Percentiles rank a stretch among this genome's conserved stretches.
Evolutionary conservation across 1,284 basidiomycete species (phyloP).

Genomic region (Schizopora paradoxa): DNA sequence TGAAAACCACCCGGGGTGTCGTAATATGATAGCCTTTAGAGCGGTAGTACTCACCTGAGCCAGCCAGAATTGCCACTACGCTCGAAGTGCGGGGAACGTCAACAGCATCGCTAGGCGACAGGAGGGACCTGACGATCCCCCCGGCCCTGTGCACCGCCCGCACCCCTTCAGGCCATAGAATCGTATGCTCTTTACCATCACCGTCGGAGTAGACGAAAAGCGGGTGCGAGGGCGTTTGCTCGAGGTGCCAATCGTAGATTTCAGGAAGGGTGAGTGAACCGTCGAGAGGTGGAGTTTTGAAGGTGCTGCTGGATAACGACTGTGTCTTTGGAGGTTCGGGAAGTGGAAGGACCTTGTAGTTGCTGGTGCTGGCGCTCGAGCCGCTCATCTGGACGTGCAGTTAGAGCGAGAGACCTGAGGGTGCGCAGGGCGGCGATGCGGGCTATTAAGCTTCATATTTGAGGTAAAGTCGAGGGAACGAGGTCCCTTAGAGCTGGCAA

Average conservation of each 20-base stretch:
- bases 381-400: no score
- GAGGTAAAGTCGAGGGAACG: no score
- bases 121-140: no score
- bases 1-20: neutral
- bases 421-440: no score
- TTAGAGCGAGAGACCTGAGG: no score
- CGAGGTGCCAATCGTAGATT: neutral
- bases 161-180: no score
- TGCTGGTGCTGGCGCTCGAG: no score
- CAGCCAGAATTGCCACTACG: slow-evolving; percentile 22
- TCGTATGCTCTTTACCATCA: neutral
- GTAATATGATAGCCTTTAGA: no score
- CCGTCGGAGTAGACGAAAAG: neutral
- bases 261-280: neutral
- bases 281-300: neutral
- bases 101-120: neutral
- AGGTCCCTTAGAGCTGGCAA: no score
- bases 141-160: no score
- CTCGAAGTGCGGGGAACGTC: slow-evolving; percentile 5
- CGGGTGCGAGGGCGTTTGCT: neutral
- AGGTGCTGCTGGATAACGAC: neutral
- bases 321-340: slow-evolving; percentile 5
- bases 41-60: slow-evolving; percentile 21
- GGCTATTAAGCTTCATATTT: no score
- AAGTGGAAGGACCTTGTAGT: neutral